Conservation (phyloP, 2,329 filamentous ascomycete genomes). For the Dryadomyces quercus-mongolicae region DNA sequence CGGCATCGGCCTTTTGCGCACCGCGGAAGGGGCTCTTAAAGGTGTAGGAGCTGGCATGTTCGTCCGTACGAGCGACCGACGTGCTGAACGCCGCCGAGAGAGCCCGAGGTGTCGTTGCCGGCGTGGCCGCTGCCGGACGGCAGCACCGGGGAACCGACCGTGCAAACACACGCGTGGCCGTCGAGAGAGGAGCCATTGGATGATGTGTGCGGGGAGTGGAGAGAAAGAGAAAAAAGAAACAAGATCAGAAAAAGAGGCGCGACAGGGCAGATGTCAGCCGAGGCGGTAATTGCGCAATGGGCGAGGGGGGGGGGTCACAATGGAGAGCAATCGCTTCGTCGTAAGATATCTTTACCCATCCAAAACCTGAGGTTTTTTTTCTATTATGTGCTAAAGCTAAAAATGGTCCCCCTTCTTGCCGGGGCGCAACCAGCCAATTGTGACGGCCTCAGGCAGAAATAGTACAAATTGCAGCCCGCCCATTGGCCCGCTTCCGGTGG, state of each 20-base stretch:
- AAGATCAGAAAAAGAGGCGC: not conserved
- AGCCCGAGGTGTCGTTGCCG: conserved; percentile 21
- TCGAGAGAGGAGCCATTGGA: conserved; percentile 55
- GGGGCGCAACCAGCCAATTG: not conserved
- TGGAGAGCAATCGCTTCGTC: not conserved
- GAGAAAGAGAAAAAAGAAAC: not conserved
- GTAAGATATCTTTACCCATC: not conserved
- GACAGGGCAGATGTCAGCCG: no score
- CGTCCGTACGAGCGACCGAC: conserved; percentile 27
- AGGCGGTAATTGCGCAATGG: conserved; percentile 15
- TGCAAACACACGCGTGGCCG: conserved; percentile 57
- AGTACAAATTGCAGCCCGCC: conserved; percentile 9
- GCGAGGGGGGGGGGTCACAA: conserved; percentile 1
- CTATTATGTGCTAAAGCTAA: not conserved
- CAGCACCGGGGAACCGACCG: conserved; percentile 27
- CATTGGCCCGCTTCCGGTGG: conserved; percentile 8
- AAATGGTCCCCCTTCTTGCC: not conserved
- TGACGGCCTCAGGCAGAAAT: conserved; percentile 11
- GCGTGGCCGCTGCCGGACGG: conserved; percentile 25
- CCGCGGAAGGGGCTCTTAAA: conserved; percentile 55
- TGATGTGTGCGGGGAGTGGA: not conserved
- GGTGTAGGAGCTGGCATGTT: conserved; percentile 30
- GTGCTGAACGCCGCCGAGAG: conserved; percentile 31
- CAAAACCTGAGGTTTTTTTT: conserved; percentile 3
- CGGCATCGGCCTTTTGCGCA: conserved; percentile 47